phyloP scores from a whole-genome alignment of 1,284 basidiomycete species.

The Rhodotorula sp. region DNA sequence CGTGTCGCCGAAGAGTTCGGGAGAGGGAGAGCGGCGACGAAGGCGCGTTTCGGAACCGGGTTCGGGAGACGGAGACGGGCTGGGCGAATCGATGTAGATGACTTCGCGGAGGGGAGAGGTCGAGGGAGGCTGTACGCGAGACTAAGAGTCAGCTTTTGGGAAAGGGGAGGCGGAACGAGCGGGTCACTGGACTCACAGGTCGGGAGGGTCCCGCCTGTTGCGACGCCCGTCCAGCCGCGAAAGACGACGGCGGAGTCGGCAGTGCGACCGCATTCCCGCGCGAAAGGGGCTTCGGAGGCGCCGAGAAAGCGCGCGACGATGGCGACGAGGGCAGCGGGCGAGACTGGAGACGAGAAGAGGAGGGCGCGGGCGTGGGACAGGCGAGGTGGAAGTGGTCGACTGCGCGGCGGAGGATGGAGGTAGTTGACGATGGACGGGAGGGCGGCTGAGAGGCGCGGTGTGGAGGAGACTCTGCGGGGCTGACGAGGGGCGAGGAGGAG shows the following conservation, averaged over 20 bases:
- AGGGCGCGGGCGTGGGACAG: not conserved
- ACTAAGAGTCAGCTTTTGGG: accelerated
- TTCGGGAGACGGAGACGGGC: not conserved
- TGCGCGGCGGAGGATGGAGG: not conserved
- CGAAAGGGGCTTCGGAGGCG: not conserved
- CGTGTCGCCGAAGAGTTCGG: not conserved
- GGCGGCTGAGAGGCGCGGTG: no score
- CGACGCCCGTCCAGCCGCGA: not conserved
- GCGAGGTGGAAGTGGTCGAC: not conserved
- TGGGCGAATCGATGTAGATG: not conserved
- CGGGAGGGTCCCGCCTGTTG: not conserved
- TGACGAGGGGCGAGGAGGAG: slow-evolving; percentile 1
- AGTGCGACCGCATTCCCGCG: not conserved
- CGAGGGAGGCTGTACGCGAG: not conserved
- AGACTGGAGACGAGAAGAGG: not conserved
- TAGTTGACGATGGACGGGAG: not conserved
- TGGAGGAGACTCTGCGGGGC: not conserved
- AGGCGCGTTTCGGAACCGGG: not conserved
- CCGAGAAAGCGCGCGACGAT: not conserved
- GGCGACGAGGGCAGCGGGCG: not conserved
- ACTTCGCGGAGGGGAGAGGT: not conserved
- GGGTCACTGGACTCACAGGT: not conserved
- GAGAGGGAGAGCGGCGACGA: not conserved
- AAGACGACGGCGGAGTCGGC: not conserved
- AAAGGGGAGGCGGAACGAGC: not conserved